Conservation (phyloP, 805 yeast genomes). For the Yueomyces sp. region DNA sequence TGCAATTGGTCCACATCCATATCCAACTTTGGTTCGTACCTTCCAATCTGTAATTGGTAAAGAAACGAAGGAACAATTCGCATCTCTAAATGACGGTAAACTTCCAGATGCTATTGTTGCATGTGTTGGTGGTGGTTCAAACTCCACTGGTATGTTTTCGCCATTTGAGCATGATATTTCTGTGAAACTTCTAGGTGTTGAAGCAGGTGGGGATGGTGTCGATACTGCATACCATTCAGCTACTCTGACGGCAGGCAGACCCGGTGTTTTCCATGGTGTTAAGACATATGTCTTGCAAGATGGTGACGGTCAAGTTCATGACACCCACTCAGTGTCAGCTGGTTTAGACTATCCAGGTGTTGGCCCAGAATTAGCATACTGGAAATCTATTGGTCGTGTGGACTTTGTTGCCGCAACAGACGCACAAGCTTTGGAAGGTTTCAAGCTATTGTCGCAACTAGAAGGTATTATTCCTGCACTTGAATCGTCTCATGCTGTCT, state of each 20-base stretch:
- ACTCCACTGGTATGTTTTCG: slow-evolving; percentile 89
- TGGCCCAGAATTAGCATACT: slow-evolving; percentile 92
- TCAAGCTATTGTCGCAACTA: slow-evolving; percentile 73
- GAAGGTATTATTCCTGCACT: slow-evolving; percentile 99
- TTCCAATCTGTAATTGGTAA: slow-evolving; percentile 95
- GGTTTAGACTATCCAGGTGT: slow-evolving; percentile 99
- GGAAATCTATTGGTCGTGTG: slow-evolving; percentile 93
- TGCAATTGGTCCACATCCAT: slow-evolving; percentile 98
- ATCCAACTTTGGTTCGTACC: slow-evolving; percentile 94
- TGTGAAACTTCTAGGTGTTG: slow-evolving; percentile 83
- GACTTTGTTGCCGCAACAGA: slow-evolving; percentile 85
- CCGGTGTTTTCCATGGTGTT: slow-evolving; percentile 98
- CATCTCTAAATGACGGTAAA: slow-evolving; percentile 60
- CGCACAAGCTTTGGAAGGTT: slow-evolving; percentile 88
- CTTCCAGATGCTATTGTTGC: slow-evolving; percentile 93
- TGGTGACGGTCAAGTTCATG: slow-evolving; percentile 89
- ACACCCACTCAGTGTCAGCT: slow-evolving; percentile 96
- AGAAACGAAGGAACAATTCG: slow-evolving; percentile 88
- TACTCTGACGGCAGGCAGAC: slow-evolving; percentile 84
- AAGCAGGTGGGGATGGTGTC: slow-evolving; percentile 97
- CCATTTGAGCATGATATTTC: slow-evolving; percentile 75
- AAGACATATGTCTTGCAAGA: slow-evolving; percentile 87
- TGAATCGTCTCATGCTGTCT: slow-evolving; percentile 94
- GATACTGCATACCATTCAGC: slow-evolving; percentile 88
- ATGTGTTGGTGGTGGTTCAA: slow-evolving; percentile 99